phyloP scores from a whole-genome alignment of 1,139 yeast species.

The Blastobotrys serpentis region DNA sequence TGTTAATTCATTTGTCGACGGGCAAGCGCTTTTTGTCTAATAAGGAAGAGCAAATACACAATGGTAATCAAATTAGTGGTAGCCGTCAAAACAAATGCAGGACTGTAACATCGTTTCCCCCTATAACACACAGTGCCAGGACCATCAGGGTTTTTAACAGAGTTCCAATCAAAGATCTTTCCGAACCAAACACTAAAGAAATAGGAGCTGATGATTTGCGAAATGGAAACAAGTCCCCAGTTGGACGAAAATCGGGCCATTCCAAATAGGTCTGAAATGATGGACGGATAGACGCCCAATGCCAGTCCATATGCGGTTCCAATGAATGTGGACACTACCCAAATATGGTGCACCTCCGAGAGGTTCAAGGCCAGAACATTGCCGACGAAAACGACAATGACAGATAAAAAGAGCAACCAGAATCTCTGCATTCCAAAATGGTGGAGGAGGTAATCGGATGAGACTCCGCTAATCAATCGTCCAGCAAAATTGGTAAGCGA shows the following conservation, averaged over 20 bases:
- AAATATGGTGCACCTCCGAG: conserved; percentile 41
- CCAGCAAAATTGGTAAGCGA: conserved; percentile 65
- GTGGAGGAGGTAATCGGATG: conserved; percentile 56
- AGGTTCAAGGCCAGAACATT: conserved; percentile 33
- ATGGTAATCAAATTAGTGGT: conserved; percentile 43
- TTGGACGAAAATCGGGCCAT: conserved; percentile 67
- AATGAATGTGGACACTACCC: conserved; percentile 52
- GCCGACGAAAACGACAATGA: conserved; percentile 40
- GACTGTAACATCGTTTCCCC: conserved; percentile 31
- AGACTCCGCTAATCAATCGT: conserved; percentile 61
- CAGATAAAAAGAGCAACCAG: conserved; percentile 62
- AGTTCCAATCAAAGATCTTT: conserved; percentile 36
- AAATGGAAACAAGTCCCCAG: conserved; percentile 62
- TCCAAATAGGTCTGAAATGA: conserved; percentile 71
- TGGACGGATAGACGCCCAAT: conserved; percentile 76
- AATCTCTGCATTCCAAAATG: conserved; percentile 55
- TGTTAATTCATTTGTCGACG: not conserved
- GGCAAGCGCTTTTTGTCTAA: conserved; percentile 18
- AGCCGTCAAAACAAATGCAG: conserved; percentile 32
- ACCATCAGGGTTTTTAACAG: conserved; percentile 20
- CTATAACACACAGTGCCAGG: conserved; percentile 29
- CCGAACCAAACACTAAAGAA: conserved; percentile 38
- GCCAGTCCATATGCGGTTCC: conserved; percentile 74
- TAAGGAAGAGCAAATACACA: conserved; percentile 32
- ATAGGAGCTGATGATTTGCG: conserved; percentile 39